These are phyloP conservation scores for Cichorium intybus DNA, from an alignment of 140 eudicot species.

Conservation along the genomic window DNA sequence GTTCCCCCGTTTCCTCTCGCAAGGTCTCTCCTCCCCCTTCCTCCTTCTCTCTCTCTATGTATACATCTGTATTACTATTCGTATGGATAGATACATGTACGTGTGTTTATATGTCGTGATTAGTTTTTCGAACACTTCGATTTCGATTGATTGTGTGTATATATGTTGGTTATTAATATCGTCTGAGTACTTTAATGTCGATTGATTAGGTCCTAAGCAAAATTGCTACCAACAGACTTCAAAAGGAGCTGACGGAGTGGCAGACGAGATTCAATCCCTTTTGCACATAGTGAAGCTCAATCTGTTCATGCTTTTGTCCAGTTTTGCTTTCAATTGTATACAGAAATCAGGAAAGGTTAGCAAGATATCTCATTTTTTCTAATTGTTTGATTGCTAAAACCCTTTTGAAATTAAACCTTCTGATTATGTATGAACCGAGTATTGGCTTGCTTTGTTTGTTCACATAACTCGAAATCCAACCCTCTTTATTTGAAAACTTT, in stretches of 20 bases:
- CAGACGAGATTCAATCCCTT: constrained; percentile 97
- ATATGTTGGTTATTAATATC: neutral
- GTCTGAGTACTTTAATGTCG: constrained; percentile 4
- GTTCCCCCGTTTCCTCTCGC: constrained; percentile 73
- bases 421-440: too few relatives aligned
- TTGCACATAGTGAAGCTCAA: too few relatives aligned
- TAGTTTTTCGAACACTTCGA: constrained; percentile 13
- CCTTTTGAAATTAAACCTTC: too few relatives aligned
- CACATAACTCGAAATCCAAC: too few relatives aligned
- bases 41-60: constrained; percentile 1
- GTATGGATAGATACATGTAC: neutral
- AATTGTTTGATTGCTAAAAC: too few relatives aligned
- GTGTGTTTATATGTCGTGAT: neutral
- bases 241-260: constrained; percentile 96
- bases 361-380: too few relatives aligned
- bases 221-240: constrained; percentile 84
- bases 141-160: constrained; percentile 20
- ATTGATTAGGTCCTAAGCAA: constrained; percentile 66
- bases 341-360: too few relatives aligned
- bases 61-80: neutral
- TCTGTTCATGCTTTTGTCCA: too few relatives aligned
- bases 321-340: too few relatives aligned
- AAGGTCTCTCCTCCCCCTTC: constrained; percentile 43
- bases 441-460: too few relatives aligned
- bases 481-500: too few relatives aligned